Evolutionary conservation across 83 land plant genomes (phyloP).

Genomic region (Thuja plicata): DNA sequence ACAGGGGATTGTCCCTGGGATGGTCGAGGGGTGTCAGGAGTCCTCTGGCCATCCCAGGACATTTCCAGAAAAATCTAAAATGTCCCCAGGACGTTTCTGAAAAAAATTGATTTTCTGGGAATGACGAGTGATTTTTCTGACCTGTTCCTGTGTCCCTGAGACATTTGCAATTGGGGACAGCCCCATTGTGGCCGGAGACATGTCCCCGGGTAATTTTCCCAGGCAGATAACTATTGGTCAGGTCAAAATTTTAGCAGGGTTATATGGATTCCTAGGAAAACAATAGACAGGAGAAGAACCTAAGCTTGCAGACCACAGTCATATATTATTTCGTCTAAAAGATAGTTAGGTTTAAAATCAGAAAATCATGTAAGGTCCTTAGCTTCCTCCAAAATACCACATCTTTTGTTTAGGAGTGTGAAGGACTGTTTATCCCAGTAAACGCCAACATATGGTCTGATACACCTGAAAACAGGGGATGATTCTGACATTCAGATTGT

Average conservation of each 20-base stretch:
- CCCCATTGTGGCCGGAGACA: no score
- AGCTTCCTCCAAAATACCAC: not conserved
- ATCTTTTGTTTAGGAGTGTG: not conserved
- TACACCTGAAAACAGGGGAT: not conserved
- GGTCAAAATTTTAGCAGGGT: not conserved
- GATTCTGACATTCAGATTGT: not conserved
- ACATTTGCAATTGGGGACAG: no score
- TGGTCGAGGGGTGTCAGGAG: no score
- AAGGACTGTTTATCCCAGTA: not conserved
- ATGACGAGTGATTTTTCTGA: no score
- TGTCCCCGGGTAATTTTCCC: not conserved
- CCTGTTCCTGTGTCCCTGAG: no score
- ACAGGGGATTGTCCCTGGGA: no score
- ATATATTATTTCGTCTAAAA: not conserved
- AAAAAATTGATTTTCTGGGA: no score
- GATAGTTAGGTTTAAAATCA: not conserved
- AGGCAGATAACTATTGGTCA: not conserved
- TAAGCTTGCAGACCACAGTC: not conserved
- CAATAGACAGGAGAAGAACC: not conserved
- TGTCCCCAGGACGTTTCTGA: no score
- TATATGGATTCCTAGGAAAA: not conserved
- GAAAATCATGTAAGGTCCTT: not conserved
- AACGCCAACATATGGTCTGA: not conserved
- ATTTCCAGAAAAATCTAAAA: no score
- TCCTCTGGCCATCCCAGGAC: no score